Evolutionary conservation across 208 protist species (phyloP).

Genomic region (Trypanosoma vivax): DNA sequence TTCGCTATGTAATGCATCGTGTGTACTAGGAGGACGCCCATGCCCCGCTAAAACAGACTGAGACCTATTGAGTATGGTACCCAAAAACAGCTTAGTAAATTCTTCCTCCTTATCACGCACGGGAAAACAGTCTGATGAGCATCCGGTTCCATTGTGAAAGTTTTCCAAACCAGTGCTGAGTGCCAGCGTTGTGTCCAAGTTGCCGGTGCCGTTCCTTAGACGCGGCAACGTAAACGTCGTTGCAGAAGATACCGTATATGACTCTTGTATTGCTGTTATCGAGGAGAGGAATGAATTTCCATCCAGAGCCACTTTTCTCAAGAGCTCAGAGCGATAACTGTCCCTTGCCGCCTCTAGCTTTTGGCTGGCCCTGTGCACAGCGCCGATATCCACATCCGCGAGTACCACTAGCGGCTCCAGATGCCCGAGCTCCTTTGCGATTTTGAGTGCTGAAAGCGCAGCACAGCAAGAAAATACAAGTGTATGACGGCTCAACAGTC

Average conservation of each 20-base stretch:
- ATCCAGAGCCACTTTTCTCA: constrained; percentile 7
- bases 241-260: background rate
- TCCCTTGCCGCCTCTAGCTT: constrained; percentile 3
- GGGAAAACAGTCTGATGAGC: too few relatives aligned
- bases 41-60: too few relatives aligned
- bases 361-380: constrained; percentile 3
- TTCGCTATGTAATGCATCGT: background rate
- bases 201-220: too few relatives aligned
- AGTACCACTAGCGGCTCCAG: constrained; percentile 35
- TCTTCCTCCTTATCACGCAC: too few relatives aligned
- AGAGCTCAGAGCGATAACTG: background rate
- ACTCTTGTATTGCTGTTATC: constrained; percentile 9
- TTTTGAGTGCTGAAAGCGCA: constrained; percentile 34
- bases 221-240: too few relatives aligned
- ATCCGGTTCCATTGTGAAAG: too few relatives aligned
- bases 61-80: too few relatives aligned
- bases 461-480: constrained; percentile 62
- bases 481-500: constrained; percentile 23
- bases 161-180: too few relatives aligned
- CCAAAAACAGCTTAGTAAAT: too few relatives aligned
- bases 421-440: constrained; percentile 48
- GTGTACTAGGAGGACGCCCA: too few relatives aligned
- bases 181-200: too few relatives aligned
- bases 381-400: constrained; percentile 19
- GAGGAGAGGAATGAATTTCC: constrained; percentile 13